phyloP scores from a whole-genome alignment of 2,329 filamentous ascomycete genomes.

The Fusarium tuaranense region DNA sequence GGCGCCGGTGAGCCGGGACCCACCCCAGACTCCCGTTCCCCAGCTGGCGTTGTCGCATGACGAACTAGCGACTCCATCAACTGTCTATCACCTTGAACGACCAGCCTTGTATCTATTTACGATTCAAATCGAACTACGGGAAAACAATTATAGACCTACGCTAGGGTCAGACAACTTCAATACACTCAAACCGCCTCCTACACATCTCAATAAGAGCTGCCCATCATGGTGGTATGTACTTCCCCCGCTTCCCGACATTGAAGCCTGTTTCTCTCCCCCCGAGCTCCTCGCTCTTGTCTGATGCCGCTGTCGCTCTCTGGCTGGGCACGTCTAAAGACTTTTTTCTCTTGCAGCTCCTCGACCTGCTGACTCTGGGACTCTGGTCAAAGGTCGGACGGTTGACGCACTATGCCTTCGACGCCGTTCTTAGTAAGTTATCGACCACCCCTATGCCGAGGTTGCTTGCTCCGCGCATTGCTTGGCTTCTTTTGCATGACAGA shows the following conservation, averaged over 20 bases:
- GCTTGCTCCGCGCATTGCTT: not conserved
- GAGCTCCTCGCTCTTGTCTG: conserved; percentile 36
- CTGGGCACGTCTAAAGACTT: conserved; percentile 50
- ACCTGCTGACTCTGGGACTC: conserved; percentile 76
- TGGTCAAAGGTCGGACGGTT: conserved; percentile 89
- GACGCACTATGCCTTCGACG: conserved; percentile 96
- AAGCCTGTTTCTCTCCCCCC: conserved; percentile 3
- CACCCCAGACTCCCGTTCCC: conserved; percentile 32
- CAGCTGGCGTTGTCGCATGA: conserved; percentile 42
- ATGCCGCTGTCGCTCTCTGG: conserved; percentile 35
- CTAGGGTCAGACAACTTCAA: conserved; percentile 2
- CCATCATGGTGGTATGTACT: conserved; percentile 51
- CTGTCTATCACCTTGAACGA: conserved; percentile 25
- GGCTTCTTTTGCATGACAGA: not conserved
- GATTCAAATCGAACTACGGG: not conserved
- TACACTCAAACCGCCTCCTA: not conserved
- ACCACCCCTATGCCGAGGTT: not conserved
- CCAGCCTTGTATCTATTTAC: not conserved
- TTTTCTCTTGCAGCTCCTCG: conserved; percentile 64
- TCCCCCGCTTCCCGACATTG: conserved; percentile 5
- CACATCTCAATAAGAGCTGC: conserved; percentile 12
- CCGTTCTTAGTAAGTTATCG: conserved; percentile 80
- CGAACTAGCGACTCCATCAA: conserved; percentile 37
- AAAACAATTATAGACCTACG: not conserved
- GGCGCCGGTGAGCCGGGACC: conserved; percentile 36